Conservation (phyloP, 371 early-diverging fungal genomes). For the Lichtheimia corymbifera region DNA sequence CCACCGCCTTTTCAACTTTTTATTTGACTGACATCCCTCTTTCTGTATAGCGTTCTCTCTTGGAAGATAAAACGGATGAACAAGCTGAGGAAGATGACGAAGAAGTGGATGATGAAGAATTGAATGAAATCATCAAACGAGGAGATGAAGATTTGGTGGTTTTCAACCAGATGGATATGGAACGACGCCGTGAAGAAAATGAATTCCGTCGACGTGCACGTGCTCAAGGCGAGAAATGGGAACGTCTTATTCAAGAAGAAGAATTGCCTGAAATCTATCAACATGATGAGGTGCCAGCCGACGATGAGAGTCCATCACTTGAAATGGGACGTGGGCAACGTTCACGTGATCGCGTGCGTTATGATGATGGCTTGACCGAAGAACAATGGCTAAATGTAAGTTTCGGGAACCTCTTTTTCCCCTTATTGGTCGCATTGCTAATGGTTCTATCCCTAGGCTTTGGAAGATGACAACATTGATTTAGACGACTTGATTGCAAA, state of each 20-base stretch:
- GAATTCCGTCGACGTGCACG: slow-evolving; percentile 15
- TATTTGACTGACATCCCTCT: neutral
- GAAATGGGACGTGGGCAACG: slow-evolving; percentile 78
- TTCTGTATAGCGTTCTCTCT: slow-evolving; percentile 13
- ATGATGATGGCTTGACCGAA: slow-evolving; percentile 93
- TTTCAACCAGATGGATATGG: slow-evolving; percentile 74
- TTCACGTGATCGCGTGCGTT: slow-evolving; percentile 68
- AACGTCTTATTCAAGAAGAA: slow-evolving; percentile 73
- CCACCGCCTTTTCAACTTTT: neutral
- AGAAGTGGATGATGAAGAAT: slow-evolving; percentile 78
- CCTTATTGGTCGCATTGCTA: neutral
- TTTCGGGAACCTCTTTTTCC: neutral
- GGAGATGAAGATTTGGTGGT: slow-evolving; percentile 71
- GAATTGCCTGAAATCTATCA: slow-evolving; percentile 84
- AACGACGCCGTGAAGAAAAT: slow-evolving; percentile 54
- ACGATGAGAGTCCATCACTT: slow-evolving; percentile 12
- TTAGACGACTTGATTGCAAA: slow-evolving; percentile 20
- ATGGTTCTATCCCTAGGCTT: slow-evolving; percentile 10
- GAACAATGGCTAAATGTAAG: slow-evolving; percentile 86
- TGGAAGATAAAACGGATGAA: slow-evolving; percentile 22
- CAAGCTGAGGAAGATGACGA: slow-evolving; percentile 56
- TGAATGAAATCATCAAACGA: slow-evolving; percentile 85
- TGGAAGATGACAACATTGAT: slow-evolving; percentile 24
- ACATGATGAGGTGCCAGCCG: slow-evolving; percentile 41
- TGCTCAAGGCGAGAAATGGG: slow-evolving; percentile 46